phyloP scores from a whole-genome alignment of 1,284 basidiomycete species.

The Marasmius tenuissimus region DNA sequence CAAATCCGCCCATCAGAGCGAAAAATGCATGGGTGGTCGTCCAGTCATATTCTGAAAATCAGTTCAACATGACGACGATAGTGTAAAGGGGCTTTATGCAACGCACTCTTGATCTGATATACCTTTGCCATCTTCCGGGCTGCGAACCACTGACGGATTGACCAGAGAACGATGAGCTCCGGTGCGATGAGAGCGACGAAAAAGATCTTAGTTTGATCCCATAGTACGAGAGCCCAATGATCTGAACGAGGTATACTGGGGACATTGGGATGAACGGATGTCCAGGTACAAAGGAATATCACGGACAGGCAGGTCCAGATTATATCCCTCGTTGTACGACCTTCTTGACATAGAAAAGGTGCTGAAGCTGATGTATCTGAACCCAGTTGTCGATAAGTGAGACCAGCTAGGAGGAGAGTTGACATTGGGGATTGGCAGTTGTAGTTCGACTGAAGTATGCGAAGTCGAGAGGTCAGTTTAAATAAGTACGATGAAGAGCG shows the following conservation, averaged over 20 bases:
- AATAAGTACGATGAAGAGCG: neutral
- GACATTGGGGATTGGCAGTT: neutral
- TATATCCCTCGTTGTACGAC: conserved; percentile 12
- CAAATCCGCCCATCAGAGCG: conserved; percentile 28
- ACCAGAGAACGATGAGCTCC: conserved; percentile 25
- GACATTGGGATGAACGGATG: conserved; percentile 34
- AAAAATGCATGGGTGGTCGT: conserved; percentile 24
- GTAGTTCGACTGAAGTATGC: neutral
- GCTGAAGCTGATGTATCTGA: neutral
- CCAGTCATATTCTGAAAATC: conserved; percentile 14
- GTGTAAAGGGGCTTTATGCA: neutral
- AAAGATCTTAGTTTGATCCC: conserved; percentile 18
- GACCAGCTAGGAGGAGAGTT: neutral
- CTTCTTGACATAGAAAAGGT: neutral
- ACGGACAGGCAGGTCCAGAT: conserved; percentile 29
- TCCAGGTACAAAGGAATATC: conserved; percentile 33
- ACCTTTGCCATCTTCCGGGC: conserved; percentile 14
- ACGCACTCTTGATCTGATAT: conserved; percentile 9
- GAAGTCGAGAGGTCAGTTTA: too few relatives aligned
- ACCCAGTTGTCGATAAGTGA: neutral
- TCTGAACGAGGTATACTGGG: conserved; percentile 13
- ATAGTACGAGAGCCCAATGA: neutral
- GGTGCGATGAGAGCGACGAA: conserved; percentile 23
- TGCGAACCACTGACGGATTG: conserved; percentile 24
- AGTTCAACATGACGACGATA: neutral